These are phyloP conservation scores for Colletotrichum sp. DNA, from an alignment of 2,329 filamentous ascomycete genomes.

Conservation along the genomic window DNA sequence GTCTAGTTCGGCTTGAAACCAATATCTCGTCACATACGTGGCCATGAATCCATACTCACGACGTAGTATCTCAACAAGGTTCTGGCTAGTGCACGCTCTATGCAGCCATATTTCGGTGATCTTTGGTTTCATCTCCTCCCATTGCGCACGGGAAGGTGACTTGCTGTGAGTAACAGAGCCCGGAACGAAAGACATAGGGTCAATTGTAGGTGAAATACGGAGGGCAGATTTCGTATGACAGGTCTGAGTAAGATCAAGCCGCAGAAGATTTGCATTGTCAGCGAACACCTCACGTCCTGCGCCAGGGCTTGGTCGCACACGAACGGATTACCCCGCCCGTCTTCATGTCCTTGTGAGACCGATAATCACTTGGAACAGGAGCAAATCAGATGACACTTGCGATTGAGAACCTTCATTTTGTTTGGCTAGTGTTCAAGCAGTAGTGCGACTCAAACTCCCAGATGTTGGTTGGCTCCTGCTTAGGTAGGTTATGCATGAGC, in stretches of 20 bases:
- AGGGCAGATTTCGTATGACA: neutral
- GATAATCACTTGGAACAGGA: neutral
- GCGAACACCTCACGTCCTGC: neutral
- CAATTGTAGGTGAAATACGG: neutral
- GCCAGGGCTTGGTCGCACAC: neutral
- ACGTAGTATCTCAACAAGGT: neutral
- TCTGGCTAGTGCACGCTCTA: neutral
- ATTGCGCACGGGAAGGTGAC: neutral
- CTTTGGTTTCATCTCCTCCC: neutral
- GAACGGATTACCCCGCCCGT: neutral
- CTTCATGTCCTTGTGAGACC: neutral
- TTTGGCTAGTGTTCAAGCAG: neutral
- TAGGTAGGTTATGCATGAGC: neutral
- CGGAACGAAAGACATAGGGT: neutral
- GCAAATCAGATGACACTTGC: neutral
- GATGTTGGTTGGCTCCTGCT: neutral
- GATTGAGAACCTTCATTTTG: neutral
- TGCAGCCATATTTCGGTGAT: neutral
- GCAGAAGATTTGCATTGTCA: neutral
- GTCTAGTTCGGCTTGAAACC: neutral
- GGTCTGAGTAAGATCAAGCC: neutral
- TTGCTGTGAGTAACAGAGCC: neutral
- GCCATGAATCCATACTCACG: neutral
- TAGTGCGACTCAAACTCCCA: neutral
- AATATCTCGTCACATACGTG: neutral